Conservation (phyloP, 345 rosid genomes). For the Citrus inodora region DNA sequence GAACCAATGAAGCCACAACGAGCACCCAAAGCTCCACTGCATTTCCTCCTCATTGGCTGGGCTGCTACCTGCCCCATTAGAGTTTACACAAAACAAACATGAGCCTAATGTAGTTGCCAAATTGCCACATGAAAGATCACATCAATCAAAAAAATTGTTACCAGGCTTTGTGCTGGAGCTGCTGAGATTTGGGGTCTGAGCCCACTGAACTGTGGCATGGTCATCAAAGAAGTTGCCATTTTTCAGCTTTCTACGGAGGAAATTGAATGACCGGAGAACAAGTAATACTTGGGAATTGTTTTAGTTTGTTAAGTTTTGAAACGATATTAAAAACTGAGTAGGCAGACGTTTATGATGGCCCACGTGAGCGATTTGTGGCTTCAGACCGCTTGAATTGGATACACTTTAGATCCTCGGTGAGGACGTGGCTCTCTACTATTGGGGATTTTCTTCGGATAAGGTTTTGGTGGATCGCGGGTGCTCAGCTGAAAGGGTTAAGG, state of each 20-base stretch:
- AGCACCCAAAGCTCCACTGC: conserved; percentile 70
- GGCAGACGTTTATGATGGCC: conserved; percentile 28
- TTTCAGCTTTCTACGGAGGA: conserved; percentile 1
- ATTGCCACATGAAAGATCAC: not conserved
- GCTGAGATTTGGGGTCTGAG: conserved; percentile 54
- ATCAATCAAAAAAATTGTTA: conserved; percentile 5
- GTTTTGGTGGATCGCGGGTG: conserved; percentile 3
- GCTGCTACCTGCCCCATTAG: conserved; percentile 34
- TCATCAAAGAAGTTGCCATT: conserved; percentile 59
- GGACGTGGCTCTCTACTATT: conserved; percentile 48
- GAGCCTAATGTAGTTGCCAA: not conserved
- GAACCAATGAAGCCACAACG: conserved; percentile 89
- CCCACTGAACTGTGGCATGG: conserved; percentile 65
- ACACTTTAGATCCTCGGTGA: conserved; percentile 42
- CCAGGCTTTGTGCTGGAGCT: conserved; percentile 57
- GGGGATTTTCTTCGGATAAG: conserved; percentile 57
- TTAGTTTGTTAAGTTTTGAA: not conserved
- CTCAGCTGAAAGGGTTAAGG: not conserved
- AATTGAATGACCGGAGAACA: not conserved
- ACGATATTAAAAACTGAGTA: conserved; percentile 17
- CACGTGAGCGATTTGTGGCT: conserved; percentile 54
- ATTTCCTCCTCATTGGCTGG: conserved; percentile 59
- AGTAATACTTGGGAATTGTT: not conserved
- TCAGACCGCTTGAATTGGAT: conserved; percentile 52
- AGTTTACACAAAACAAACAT: not conserved